These are phyloP conservation scores for Papilionanthe hybrid DNA, from an alignment of 116 monocot genomes.

Conservation along the genomic window DNA sequence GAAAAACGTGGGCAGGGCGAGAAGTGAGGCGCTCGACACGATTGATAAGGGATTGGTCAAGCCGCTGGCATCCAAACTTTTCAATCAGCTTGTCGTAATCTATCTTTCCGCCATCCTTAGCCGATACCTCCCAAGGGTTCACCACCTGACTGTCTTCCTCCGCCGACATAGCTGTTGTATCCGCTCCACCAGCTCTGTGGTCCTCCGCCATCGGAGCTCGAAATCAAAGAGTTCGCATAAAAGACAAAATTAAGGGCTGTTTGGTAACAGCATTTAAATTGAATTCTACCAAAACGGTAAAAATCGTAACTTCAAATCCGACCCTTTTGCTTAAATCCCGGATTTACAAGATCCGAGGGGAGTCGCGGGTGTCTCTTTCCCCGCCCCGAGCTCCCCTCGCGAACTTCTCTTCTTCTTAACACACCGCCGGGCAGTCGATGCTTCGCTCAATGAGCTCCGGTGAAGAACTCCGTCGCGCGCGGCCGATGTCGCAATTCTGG, in stretches of 20 bases:
- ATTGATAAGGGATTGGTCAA: slow-evolving; percentile 42
- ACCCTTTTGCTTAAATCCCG: too few species aligned
- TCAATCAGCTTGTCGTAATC: slow-evolving; percentile 98
- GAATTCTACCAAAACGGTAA: too few species aligned
- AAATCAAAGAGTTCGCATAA: not conserved
- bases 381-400: too few species aligned
- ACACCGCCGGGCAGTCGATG: too few species aligned
- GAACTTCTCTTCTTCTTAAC: too few species aligned
- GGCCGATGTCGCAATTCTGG: too few species aligned
- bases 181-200: not conserved
- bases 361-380: too few species aligned
- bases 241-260: not conserved
- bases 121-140: slow-evolving; percentile 88
- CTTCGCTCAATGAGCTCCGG: too few species aligned
- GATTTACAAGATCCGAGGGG: too few species aligned
- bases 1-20: slow-evolving; percentile 77
- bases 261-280: too few species aligned
- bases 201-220: slow-evolving; percentile 20
- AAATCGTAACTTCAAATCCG: too few species aligned
- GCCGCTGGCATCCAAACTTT: slow-evolving; percentile 86
- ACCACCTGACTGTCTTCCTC: slow-evolving; percentile 61
- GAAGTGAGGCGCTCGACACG: slow-evolving; percentile 76
- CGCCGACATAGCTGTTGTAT: not conserved
- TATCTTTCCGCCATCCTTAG: slow-evolving; percentile 80
- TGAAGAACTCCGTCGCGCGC: too few species aligned